A percentile compares a stretch with the other conserved stretches of the same genome.
Conservation (phyloP, 2,329 filamentous ascomycete genomes). For the Exophiala phaeomuriformis region DNA sequence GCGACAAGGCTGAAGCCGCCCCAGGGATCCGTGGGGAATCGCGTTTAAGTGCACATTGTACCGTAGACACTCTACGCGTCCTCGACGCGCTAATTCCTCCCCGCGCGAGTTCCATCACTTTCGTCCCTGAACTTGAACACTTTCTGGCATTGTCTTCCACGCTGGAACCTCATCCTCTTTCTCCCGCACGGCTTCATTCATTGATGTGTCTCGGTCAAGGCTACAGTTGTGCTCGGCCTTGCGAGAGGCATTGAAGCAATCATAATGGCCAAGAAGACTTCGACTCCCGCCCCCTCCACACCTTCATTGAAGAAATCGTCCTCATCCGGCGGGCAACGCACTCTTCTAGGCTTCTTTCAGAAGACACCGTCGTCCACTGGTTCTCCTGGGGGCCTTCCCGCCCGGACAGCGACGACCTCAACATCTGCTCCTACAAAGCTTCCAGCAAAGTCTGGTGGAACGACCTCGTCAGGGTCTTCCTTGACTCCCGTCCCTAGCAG, state of each 20-base stretch:
- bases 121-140: not conserved
- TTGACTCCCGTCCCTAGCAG: slow-evolving; percentile 75
- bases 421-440: slow-evolving; percentile 34
- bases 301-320: slow-evolving; percentile 37
- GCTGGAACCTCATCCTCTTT: too few relatives aligned
- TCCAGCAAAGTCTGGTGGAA: slow-evolving; percentile 41
- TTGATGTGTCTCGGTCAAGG: too few relatives aligned
- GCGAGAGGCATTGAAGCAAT: not conserved
- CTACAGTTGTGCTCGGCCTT: not conserved
- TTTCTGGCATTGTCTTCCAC: too few relatives aligned
- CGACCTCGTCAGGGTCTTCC: slow-evolving; percentile 35
- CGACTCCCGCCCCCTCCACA: slow-evolving; percentile 30
- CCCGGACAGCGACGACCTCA: slow-evolving; percentile 7
- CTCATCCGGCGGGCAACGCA: slow-evolving; percentile 54
- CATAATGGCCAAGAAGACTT: slow-evolving; percentile 35
- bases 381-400: slow-evolving; percentile 11
- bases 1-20: slow-evolving; percentile 1
- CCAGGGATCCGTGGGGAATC: too few relatives aligned
- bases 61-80: not conserved
- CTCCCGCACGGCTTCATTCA: too few relatives aligned
- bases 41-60: too few relatives aligned
- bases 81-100: slow-evolving; percentile 6
- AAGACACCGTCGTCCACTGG: slow-evolving; percentile 39
- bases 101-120: slow-evolving; percentile 1
- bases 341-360: slow-evolving; percentile 73